A percentile compares a stretch with the other conserved stretches of the same genome.
phyloP scores from a whole-genome alignment of 2,329 filamentous ascomycete genomes.

The Rutstroemia sydowiana region DNA sequence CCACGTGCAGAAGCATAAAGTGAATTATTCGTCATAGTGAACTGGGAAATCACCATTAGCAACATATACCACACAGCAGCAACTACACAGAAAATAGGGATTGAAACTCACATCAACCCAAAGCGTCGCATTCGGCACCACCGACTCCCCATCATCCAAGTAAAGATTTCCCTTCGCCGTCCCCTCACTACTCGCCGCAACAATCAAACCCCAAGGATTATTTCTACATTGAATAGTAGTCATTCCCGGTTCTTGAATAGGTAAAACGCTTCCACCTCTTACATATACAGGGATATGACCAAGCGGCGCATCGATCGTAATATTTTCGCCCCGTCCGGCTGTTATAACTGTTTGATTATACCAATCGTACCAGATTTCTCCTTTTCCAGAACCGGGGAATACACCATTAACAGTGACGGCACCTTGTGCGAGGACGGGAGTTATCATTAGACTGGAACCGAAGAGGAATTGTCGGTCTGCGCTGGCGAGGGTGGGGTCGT shows the following conservation, averaged over 20 bases:
- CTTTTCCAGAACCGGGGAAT: constrained; percentile 57
- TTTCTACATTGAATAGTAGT: constrained; percentile 57
- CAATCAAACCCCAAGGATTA: constrained; percentile 61
- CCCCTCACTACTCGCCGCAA: constrained; percentile 49
- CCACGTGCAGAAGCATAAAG: constrained; percentile 45
- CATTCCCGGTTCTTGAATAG: constrained; percentile 59
- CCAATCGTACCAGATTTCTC: constrained; percentile 70
- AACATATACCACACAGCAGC: too few relatives aligned
- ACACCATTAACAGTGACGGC: constrained; percentile 53
- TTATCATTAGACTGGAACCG: constrained; percentile 57
- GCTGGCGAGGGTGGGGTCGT: constrained; percentile 59
- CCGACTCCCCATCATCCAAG: constrained; percentile 66
- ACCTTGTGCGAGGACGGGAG: constrained; percentile 58
- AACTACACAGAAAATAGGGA: neutral
- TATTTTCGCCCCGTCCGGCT: constrained; percentile 46
- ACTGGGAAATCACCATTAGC: constrained; percentile 16
- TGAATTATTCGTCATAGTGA: constrained; percentile 36
- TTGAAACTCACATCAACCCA: constrained; percentile 36
- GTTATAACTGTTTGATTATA: constrained; percentile 56
- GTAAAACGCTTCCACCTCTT: constrained; percentile 59
- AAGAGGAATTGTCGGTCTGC: constrained; percentile 67
- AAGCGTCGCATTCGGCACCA: constrained; percentile 48
- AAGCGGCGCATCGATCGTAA: constrained; percentile 52
- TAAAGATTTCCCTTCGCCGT: constrained; percentile 57
- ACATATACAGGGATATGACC: constrained; percentile 67